Evolutionary conservation across 495 filamentous ascomycete species (phyloP).

Genomic region (Penicillium salamii): DNA sequence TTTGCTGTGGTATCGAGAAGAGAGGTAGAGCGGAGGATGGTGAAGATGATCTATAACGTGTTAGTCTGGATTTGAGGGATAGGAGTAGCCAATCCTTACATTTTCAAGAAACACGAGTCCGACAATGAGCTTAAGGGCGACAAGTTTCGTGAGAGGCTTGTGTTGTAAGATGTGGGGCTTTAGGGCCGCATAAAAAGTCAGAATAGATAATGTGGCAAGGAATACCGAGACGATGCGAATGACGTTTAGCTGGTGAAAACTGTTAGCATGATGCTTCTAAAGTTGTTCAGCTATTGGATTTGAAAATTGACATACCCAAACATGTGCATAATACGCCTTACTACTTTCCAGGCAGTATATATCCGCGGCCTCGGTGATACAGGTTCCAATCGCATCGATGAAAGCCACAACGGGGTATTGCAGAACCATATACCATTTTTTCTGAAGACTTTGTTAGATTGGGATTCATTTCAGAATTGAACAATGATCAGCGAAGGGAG

Average conservation of each 20-base stretch:
- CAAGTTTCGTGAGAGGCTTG: conserved; percentile 26
- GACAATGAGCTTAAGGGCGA: conserved; percentile 34
- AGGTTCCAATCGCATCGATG: conserved; percentile 24
- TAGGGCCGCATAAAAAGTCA: conserved; percentile 24
- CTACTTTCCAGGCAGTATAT: conserved; percentile 29
- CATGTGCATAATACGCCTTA: conserved; percentile 29
- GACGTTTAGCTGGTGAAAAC: conserved; percentile 20
- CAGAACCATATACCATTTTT: conserved; percentile 24
- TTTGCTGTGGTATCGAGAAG: conserved; percentile 18
- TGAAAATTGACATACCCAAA: conserved; percentile 25
- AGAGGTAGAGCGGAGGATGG: conserved; percentile 23
- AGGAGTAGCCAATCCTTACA: too few relatives aligned
- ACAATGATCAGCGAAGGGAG: background rate
- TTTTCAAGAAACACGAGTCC: conserved; percentile 27
- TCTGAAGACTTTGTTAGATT: conserved; percentile 3
- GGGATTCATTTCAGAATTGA: too few relatives aligned
- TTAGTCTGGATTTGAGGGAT: background rate
- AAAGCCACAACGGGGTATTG: conserved; percentile 31
- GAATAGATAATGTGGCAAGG: conserved; percentile 20
- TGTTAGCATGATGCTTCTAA: too few relatives aligned
- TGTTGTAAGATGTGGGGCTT: conserved; percentile 19
- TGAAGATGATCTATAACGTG: conserved; percentile 23
- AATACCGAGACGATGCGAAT: conserved; percentile 21
- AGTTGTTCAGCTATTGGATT: background rate
- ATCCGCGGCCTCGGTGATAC: conserved; percentile 27